phyloP scores from a whole-genome alignment of 2,329 filamentous ascomycete genomes.

The Didymella exigua region DNA sequence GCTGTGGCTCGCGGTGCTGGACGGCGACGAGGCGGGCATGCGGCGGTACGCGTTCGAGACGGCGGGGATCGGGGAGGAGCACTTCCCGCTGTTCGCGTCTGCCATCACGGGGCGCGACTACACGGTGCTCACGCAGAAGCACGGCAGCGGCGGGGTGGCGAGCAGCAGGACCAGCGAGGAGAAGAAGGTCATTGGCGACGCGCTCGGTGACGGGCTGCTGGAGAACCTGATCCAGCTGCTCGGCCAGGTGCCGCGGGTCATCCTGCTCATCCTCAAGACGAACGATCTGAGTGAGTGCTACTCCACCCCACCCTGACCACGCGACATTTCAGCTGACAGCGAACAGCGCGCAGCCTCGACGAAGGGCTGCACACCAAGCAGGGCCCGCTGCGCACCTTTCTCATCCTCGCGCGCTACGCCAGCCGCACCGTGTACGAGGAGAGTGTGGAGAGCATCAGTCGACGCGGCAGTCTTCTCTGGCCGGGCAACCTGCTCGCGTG shows the following conservation, averaged over 20 bases:
- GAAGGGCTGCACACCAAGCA: constrained; percentile 81
- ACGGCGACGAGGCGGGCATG: constrained; percentile 85
- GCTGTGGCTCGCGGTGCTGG: constrained; percentile 94
- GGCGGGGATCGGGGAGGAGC: constrained; percentile 83
- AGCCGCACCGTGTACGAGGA: constrained; percentile 67
- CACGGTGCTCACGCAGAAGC: constrained; percentile 67
- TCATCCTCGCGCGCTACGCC: constrained; percentile 69
- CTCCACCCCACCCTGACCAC: too few relatives aligned
- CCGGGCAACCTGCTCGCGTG: constrained; percentile 59
- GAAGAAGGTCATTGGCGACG: constrained; percentile 83
- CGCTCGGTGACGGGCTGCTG: constrained; percentile 85
- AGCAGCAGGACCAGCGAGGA: constrained; percentile 71
- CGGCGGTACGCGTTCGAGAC: constrained; percentile 86
- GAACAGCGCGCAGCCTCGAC: constrained; percentile 77
- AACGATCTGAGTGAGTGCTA: constrained; percentile 78
- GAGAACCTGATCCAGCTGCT: constrained; percentile 87
- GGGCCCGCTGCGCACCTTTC: constrained; percentile 65
- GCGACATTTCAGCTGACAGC: constrained; percentile 19
- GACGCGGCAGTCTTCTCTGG: constrained; percentile 54
- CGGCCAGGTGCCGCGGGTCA: constrained; percentile 86
- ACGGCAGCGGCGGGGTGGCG: constrained; percentile 49
- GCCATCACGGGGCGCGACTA: constrained; percentile 96
- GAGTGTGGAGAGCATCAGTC: constrained; percentile 57
- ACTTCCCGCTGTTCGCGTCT: constrained; percentile 93
- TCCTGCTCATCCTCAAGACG: constrained; percentile 94